Evolutionary conservation across 176 grass and related monocot species (phyloP).

Genomic region (Oropetium thomaeum): DNA sequence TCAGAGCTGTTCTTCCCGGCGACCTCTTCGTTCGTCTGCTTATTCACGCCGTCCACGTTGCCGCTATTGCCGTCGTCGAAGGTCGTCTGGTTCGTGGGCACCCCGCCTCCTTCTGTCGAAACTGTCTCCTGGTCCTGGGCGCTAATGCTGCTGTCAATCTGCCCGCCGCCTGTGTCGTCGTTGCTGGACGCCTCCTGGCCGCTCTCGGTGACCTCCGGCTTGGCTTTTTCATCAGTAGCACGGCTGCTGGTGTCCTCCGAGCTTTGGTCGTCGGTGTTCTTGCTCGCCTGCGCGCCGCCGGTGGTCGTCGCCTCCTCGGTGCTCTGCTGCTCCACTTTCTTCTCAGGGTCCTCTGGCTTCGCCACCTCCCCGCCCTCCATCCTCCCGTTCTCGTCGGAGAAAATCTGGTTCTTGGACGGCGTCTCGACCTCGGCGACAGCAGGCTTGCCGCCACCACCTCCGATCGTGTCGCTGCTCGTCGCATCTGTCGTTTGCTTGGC

Average conservation of each 20-base stretch:
- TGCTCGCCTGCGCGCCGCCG: too few species aligned
- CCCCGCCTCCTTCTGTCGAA: background rate
- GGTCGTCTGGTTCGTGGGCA: constrained; percentile 13
- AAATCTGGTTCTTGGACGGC: constrained; percentile 34
- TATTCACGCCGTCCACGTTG: constrained; percentile 1
- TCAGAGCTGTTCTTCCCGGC: background rate
- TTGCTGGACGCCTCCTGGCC: background rate
- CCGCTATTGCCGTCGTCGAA: constrained; percentile 35
- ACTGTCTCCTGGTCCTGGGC: constrained; percentile 14
- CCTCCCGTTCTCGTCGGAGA: constrained; percentile 68
- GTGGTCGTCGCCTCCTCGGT: background rate
- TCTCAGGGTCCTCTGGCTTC: constrained; percentile 43
- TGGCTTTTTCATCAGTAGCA: too few species aligned
- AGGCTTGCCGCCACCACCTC: background rate
- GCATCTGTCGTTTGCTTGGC: constrained; percentile 6
- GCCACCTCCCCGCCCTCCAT: constrained; percentile 61
- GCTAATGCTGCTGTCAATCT: background rate
- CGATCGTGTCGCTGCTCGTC: background rate
- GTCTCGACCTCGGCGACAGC: constrained; percentile 16
- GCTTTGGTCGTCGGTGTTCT: too few species aligned
- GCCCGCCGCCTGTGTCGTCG: background rate
- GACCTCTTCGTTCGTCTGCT: constrained; percentile 22
- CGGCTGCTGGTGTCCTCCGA: too few species aligned
- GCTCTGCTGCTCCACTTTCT: constrained; percentile 31
- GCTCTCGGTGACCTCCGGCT: background rate